phyloP scores from a whole-genome alignment of 306 rosid genomes.

The Sicyos baderoa region DNA sequence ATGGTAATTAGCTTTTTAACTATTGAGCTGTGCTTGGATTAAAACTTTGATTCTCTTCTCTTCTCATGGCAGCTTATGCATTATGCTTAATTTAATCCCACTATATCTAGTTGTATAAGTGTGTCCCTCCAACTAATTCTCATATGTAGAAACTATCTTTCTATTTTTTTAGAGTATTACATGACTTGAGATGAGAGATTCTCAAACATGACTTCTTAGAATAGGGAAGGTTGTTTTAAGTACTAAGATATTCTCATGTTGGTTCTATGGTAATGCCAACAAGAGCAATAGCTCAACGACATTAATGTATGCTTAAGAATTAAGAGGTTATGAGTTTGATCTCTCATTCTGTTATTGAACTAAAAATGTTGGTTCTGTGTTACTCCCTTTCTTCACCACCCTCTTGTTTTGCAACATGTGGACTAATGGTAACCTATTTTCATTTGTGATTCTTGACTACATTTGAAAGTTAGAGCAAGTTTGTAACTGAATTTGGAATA shows the following conservation, averaged over 20 bases:
- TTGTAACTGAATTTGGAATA: too few species aligned
- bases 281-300: too few species aligned
- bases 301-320: too few species aligned
- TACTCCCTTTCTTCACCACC: neutral
- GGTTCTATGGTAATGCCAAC: neutral
- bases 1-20: too few species aligned
- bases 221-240: neutral
- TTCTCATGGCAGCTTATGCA: neutral
- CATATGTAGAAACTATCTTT: neutral
- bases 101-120: neutral
- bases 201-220: neutral
- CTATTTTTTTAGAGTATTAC: neutral
- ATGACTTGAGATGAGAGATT: neutral
- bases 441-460: too few species aligned
- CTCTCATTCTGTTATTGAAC: too few species aligned
- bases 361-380: too few species aligned
- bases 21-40: too few species aligned
- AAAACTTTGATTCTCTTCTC: neutral
- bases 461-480: too few species aligned
- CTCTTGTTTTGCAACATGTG: neutral
- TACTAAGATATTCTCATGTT: neutral
- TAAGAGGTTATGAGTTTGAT: too few species aligned
- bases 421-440: too few species aligned
- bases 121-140: neutral
- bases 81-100: neutral